Percentiles rank a stretch among this genome's conserved stretches.
phyloP scores from a whole-genome alignment of 805 yeast species.

The Yamadazyma takamatsuzukensis region DNA sequence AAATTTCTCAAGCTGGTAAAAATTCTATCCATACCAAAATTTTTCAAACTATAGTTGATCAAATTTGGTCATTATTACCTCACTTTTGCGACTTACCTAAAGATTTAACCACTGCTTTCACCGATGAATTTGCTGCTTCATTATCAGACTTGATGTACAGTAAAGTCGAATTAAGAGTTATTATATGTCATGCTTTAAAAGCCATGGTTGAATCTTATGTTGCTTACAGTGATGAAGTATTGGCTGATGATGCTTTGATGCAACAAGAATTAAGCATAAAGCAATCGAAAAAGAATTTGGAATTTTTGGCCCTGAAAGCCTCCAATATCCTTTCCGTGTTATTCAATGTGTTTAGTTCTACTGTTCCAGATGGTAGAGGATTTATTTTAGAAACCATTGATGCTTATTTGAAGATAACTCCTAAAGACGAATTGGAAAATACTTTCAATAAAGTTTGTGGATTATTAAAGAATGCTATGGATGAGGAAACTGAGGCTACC shows the following conservation, averaged over 20 bases:
- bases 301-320: slow-evolving; percentile 62
- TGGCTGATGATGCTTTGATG: slow-evolving; percentile 52
- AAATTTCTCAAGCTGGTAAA: slow-evolving; percentile 42
- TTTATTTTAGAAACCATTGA: slow-evolving; percentile 85
- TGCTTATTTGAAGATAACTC: slow-evolving; percentile 67
- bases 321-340: slow-evolving; percentile 79
- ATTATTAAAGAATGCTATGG: slow-evolving; percentile 70
- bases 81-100: slow-evolving; percentile 83
- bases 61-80: slow-evolving; percentile 88
- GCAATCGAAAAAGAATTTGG: slow-evolving; percentile 54
- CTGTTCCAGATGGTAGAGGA: slow-evolving; percentile 78
- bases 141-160: slow-evolving; percentile 74
- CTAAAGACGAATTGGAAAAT: slow-evolving; percentile 59
- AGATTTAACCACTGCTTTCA: slow-evolving; percentile 64
- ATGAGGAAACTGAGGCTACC: slow-evolving; percentile 42
- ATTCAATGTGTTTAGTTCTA: slow-evolving; percentile 90
- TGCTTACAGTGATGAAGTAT: slow-evolving; percentile 57
- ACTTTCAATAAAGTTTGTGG: slow-evolving; percentile 87
- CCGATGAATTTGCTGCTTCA: slow-evolving; percentile 71
- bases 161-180: slow-evolving; percentile 68
- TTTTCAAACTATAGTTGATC: slow-evolving; percentile 81
- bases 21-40: slow-evolving; percentile 72
- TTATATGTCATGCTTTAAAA: slow-evolving; percentile 80
- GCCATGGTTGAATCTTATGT: slow-evolving; percentile 73
- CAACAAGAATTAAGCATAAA: slow-evolving; percentile 58